Conservation (phyloP, 1,139 yeast genomes). For the Hyphopichia fennica region DNA sequence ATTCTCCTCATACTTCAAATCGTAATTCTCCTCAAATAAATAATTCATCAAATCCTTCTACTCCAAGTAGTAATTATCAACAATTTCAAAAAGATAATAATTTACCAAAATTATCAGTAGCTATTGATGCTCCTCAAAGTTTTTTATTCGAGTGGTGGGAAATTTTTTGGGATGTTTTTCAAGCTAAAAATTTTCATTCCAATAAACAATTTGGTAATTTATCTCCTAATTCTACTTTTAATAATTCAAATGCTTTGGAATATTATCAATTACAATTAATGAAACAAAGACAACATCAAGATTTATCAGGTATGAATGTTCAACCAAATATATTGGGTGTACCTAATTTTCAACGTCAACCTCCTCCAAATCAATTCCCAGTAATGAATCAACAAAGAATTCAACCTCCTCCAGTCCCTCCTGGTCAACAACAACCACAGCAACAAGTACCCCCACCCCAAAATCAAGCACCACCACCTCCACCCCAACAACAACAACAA, state of each 20-base stretch:
- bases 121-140: slow-evolving; percentile 83
- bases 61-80: slow-evolving; percentile 16
- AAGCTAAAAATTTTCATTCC: slow-evolving; percentile 59
- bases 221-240: slow-evolving; percentile 27
- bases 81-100: slow-evolving; percentile 37
- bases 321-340: slow-evolving; percentile 18
- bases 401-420: slow-evolving; percentile 2
- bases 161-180: slow-evolving; percentile 91
- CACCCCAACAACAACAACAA: slow-evolving; percentile 5
- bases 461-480: not conserved
- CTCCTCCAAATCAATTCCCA: slow-evolving; percentile 8
- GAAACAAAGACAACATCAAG: slow-evolving; percentile 63
- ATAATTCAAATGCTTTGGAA: slow-evolving; percentile 60
- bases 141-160: slow-evolving; percentile 95
- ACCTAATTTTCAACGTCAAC: slow-evolving; percentile 9
- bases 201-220: not conserved
- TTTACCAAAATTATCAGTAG: slow-evolving; percentile 50
- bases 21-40: slow-evolving; percentile 20
- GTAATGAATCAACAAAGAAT: slow-evolving; percentile 6
- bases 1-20: slow-evolving; percentile 9
- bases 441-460: slow-evolving; percentile 1
- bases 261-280: slow-evolving; percentile 69
- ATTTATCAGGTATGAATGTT: slow-evolving; percentile 43
- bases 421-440: slow-evolving; percentile 7
- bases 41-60: slow-evolving; percentile 4